Evolutionary conservation across 1,284 basidiomycete species (phyloP).

Genomic region (Malassezia nana): DNA sequence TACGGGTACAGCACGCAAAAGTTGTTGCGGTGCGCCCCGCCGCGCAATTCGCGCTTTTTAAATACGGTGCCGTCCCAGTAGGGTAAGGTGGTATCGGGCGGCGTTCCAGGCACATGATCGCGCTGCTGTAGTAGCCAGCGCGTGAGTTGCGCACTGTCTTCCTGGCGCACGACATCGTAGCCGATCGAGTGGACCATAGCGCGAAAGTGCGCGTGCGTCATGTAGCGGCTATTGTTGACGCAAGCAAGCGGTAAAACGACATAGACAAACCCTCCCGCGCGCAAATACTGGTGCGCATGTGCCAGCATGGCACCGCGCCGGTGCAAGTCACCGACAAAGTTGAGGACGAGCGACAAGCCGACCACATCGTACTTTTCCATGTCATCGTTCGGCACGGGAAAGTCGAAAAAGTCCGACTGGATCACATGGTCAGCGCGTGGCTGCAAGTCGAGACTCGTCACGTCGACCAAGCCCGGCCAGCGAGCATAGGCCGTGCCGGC

Average conservation of each 20-base stretch:
- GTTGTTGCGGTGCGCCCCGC: conserved; percentile 48
- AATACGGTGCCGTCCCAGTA: conserved; percentile 44
- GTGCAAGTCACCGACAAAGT: conserved; percentile 49
- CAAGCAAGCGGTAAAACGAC: conserved; percentile 50
- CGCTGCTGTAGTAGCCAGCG: conserved; percentile 45
- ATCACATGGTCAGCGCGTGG: conserved; percentile 46
- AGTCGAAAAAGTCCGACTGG: conserved; percentile 49
- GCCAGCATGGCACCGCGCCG: conserved; percentile 38
- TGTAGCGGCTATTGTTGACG: conserved; percentile 48
- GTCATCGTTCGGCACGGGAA: conserved; percentile 22
- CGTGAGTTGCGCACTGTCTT: conserved; percentile 48
- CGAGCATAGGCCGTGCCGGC: conserved; percentile 47
- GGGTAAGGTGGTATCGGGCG: not conserved
- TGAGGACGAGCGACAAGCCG: conserved; percentile 49
- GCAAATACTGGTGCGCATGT: conserved; percentile 37
- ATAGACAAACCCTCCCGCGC: conserved; percentile 44
- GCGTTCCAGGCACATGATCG: not conserved
- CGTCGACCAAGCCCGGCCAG: conserved; percentile 42
- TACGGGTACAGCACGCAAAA: conserved; percentile 40
- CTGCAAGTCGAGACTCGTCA: conserved; percentile 50
- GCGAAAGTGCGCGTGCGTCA: conserved; percentile 43
- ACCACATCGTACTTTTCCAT: conserved; percentile 47
- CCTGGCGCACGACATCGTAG: conserved; percentile 43
- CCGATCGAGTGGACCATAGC: conserved; percentile 45
- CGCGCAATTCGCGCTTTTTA: conserved; percentile 43